These are phyloP conservation scores for Aureobasidium subglaciale DNA, from an alignment of 2,329 filamentous ascomycete species.

Conservation along the genomic window DNA sequence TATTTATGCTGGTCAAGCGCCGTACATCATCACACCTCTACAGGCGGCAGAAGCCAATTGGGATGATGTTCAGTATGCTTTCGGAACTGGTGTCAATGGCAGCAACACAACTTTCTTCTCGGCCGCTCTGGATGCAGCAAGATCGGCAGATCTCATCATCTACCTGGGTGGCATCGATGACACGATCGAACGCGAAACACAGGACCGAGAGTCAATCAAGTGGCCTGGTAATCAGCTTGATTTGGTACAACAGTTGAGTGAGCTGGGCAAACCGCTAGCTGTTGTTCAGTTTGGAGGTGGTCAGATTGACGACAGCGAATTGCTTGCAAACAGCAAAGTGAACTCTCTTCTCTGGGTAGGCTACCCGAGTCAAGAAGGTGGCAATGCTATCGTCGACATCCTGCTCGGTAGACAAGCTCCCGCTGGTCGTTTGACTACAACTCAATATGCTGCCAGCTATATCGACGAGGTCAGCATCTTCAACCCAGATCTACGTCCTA, in stretches of 20 bases:
- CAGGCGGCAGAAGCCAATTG: constrained; percentile 43
- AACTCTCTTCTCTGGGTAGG: constrained; percentile 51
- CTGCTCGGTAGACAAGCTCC: constrained; percentile 45
- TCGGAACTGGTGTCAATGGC: constrained; percentile 30
- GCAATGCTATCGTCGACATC: constrained; percentile 48
- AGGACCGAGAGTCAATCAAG: constrained; percentile 45
- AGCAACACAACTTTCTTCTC: constrained; percentile 27
- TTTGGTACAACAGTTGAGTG: constrained; percentile 43
- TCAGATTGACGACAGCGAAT: constrained; percentile 45
- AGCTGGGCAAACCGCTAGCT: constrained; percentile 43
- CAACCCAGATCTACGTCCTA: constrained; percentile 49
- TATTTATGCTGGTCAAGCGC: constrained; percentile 51
- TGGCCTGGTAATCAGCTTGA: constrained; percentile 49
- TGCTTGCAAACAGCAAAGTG: constrained; percentile 43
- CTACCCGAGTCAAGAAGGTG: constrained; percentile 55
- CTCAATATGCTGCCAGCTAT: constrained; percentile 50
- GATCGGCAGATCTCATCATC: constrained; percentile 45
- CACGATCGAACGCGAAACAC: constrained; percentile 45
- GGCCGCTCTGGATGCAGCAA: constrained; percentile 30
- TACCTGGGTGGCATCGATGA: constrained; percentile 53
- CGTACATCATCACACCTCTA: constrained; percentile 49
- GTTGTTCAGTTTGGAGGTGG: constrained; percentile 48
- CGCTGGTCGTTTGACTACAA: constrained; percentile 49
- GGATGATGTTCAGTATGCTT: constrained; percentile 41
- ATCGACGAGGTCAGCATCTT: constrained; percentile 45